A percentile compares a stretch with the other conserved stretches of the same genome.
phyloP scores from a whole-genome alignment of 176 grass and related monocot genomes.

The Ampelocalamus luodianensis region DNA sequence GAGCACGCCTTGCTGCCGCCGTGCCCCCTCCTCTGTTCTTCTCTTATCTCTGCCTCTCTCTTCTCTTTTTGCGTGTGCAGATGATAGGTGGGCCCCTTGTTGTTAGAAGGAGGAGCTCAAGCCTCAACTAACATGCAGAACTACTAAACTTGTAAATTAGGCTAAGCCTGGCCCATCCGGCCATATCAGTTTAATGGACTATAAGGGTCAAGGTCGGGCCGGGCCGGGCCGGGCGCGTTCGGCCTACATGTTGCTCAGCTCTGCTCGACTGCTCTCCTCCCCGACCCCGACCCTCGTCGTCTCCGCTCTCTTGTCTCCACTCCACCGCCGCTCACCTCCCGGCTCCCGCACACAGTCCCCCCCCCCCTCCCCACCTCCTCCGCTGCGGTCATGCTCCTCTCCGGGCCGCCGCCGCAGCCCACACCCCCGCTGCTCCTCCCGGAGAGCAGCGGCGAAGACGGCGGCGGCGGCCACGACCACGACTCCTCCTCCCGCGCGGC shows the following conservation, averaged over 20 bases:
- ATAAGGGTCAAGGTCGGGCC: background rate
- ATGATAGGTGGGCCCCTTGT: too few relatives aligned
- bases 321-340: constrained; percentile 11
- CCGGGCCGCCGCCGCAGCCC: constrained; percentile 50
- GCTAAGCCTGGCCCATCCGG: too few relatives aligned
- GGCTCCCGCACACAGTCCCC: constrained; percentile 6
- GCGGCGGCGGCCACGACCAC: constrained; percentile 48
- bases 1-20: too few relatives aligned
- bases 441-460: constrained; percentile 81
- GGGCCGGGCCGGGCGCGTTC: background rate
- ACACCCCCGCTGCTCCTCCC: constrained; percentile 59
- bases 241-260: background rate
- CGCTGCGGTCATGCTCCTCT: constrained; percentile 61
- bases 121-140: too few relatives aligned
- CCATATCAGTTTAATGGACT: background rate
- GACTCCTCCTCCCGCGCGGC: constrained; percentile 54
- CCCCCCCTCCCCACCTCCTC: constrained; percentile 11
- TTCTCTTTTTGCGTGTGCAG: too few relatives aligned
- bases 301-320: constrained; percentile 6
- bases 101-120: too few relatives aligned
- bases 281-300: constrained; percentile 14
- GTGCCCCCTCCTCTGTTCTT: too few relatives aligned
- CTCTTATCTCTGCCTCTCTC: too few relatives aligned
- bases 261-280: background rate
- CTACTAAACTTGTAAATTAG: too few relatives aligned